Percentiles rank a stretch among this genome's conserved stretches.
Evolutionary conservation across 306 rosid species (phyloP).

Genomic region (Cajanus cajan): DNA sequence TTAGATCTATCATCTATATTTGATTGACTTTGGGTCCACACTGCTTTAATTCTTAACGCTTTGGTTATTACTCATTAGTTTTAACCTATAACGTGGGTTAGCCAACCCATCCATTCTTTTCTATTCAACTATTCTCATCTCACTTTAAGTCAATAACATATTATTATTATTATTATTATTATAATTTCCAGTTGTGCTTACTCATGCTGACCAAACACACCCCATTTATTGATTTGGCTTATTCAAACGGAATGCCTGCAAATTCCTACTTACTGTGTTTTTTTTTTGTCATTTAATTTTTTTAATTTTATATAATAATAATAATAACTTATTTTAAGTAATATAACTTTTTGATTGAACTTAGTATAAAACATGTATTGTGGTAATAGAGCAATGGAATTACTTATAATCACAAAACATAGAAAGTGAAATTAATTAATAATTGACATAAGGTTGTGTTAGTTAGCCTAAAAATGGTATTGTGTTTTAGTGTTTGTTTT

Average conservation of each 20-base stretch:
- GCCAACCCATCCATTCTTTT: slow-evolving; percentile 18
- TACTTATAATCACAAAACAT: not conserved
- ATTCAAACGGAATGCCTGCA: not conserved
- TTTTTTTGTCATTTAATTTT: too few species aligned
- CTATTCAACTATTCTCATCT: not conserved
- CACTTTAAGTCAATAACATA: not conserved
- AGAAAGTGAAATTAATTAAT: not conserved
- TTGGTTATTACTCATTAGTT: not conserved
- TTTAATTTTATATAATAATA: too few species aligned
- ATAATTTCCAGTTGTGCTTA: not conserved
- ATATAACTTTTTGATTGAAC: too few species aligned
- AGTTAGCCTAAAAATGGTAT: not conserved
- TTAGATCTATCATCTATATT: slow-evolving; percentile 11
- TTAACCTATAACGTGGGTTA: slow-evolving; percentile 10
- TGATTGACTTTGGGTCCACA: slow-evolving; percentile 29
- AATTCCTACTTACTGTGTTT: not conserved
- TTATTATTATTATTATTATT: not conserved
- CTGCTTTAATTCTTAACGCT: not conserved
- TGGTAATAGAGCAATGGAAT: not conserved
- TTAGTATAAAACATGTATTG: not conserved
- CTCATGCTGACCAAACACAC: not conserved
- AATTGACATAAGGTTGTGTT: not conserved
- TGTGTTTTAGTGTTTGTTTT: too few species aligned
- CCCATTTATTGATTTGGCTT: not conserved
- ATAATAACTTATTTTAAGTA: too few species aligned